Conservation (phyloP, 2,329 filamentous ascomycete species). For the Colletotrichum chrysophilum region DNA sequence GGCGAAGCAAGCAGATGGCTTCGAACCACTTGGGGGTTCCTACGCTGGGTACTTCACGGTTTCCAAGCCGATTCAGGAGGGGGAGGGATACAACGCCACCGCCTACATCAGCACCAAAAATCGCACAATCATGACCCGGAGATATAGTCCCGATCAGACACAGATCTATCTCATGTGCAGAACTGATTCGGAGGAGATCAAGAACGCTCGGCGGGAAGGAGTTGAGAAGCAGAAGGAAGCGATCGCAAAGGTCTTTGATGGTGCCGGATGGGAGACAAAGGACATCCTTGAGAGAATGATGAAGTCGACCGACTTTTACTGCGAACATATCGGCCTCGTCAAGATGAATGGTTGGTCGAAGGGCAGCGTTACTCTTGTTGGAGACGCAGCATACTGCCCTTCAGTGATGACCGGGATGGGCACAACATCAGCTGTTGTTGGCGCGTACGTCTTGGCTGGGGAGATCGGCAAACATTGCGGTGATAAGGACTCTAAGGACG, state of each 20-base stretch:
- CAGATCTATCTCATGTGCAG: not conserved
- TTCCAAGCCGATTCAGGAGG: not conserved
- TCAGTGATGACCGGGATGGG: constrained; percentile 55
- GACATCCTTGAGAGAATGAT: constrained; percentile 47
- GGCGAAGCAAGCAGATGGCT: not conserved
- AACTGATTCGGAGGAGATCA: not conserved
- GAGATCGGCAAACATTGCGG: constrained; percentile 44
- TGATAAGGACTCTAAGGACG: constrained; percentile 19
- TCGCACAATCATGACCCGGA: not conserved
- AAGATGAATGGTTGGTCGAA: constrained; percentile 46
- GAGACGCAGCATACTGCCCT: constrained; percentile 59
- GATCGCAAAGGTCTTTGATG: constrained; percentile 41
- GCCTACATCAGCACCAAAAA: not conserved
- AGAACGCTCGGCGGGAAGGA: constrained; percentile 33
- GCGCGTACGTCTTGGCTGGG: constrained; percentile 62
- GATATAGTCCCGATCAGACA: not conserved
- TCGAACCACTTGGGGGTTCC: not conserved
- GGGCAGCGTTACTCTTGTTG: constrained; percentile 54
- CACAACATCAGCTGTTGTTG: constrained; percentile 49
- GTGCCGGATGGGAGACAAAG: constrained; percentile 49
- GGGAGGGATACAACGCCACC: not conserved
- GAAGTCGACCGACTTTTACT: constrained; percentile 51
- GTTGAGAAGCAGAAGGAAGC: constrained; percentile 39
- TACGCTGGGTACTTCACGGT: not conserved
- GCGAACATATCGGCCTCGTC: constrained; percentile 48